Evolutionary conservation across 306 rosid genomes (phyloP).

Genomic region (Fagus crenata): DNA sequence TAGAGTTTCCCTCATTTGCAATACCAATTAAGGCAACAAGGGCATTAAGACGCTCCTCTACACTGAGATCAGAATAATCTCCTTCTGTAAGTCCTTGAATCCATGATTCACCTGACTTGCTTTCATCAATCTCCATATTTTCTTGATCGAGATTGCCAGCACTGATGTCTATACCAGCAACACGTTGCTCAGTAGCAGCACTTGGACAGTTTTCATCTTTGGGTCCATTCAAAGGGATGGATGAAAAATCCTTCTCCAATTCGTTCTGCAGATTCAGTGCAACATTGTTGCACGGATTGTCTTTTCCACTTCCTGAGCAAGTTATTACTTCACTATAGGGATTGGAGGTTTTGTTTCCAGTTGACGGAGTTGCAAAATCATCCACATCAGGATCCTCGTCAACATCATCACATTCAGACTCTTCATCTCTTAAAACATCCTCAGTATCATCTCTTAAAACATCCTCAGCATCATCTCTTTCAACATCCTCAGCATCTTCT

Average conservation of each 20-base stretch:
- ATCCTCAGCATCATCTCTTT: conserved; percentile 27
- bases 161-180: conserved; percentile 41
- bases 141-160: conserved; percentile 55
- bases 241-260: conserved; percentile 49
- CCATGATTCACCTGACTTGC: conserved; percentile 95
- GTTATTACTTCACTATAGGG: conserved; percentile 43
- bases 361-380: conserved; percentile 60
- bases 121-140: conserved; percentile 96
- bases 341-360: conserved; percentile 49
- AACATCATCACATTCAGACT: too few relatives aligned
- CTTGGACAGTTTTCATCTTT: conserved; percentile 49
- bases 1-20: conserved; percentile 98
- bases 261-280: conserved; percentile 50
- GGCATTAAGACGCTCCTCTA: conserved; percentile 90
- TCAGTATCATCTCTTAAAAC: not conserved
- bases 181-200: conserved; percentile 39
- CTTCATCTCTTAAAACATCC: conserved; percentile 30
- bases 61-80: conserved; percentile 88
- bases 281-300: conserved; percentile 43
- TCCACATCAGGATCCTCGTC: conserved; percentile 62
- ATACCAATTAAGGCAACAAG: conserved; percentile 79
- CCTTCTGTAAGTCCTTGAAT: conserved; percentile 95
- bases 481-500: conserved; percentile 89
- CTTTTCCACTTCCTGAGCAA: conserved; percentile 58
- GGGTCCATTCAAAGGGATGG: conserved; percentile 53